Evolutionary conservation across 768 basidiomycete genomes (phyloP).

Genomic region (Wakefieldia striispora): DNA sequence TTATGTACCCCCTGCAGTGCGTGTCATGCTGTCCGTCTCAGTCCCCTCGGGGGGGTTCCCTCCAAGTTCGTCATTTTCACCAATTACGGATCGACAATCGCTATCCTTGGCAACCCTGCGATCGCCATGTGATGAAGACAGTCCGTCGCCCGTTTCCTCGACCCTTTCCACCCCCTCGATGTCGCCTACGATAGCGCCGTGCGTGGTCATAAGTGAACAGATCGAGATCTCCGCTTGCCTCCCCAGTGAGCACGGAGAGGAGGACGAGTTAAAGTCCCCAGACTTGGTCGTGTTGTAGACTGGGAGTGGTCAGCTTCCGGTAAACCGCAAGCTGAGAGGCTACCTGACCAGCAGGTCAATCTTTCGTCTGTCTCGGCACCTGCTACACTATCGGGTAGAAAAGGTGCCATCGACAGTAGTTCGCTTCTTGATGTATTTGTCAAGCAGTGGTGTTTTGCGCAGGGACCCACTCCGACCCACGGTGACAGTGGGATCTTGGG

Average conservation of each 20-base stretch:
- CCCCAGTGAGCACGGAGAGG: not conserved
- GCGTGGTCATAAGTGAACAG: constrained; percentile 26
- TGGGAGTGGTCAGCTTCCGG: constrained; percentile 24
- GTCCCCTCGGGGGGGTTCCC: not conserved
- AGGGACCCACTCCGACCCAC: constrained; percentile 33
- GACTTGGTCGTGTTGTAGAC: constrained; percentile 7
- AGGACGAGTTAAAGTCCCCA: not conserved
- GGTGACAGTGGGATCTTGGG: constrained; percentile 16
- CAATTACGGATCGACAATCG: not conserved
- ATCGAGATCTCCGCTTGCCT: constrained; percentile 10
- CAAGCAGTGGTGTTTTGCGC: constrained; percentile 67
- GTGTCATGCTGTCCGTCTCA: not conserved
- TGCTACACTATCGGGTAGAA: not conserved
- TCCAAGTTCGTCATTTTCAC: not conserved
- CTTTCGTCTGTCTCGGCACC: constrained; percentile 24
- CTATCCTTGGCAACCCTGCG: not conserved
- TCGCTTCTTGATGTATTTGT: constrained; percentile 59
- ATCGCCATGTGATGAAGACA: constrained; percentile 10
- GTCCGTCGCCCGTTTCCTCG: constrained; percentile 24
- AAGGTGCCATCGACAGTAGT: constrained; percentile 5
- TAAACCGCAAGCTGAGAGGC: not conserved
- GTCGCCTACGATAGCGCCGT: constrained; percentile 21
- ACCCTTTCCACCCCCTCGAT: constrained; percentile 25
- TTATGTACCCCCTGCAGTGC: constrained; percentile 30
- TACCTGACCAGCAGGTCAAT: not conserved